These are phyloP conservation scores for Madurella mycetomatis DNA, from an alignment of 2,329 filamentous ascomycete genomes.

Conservation along the genomic window DNA sequence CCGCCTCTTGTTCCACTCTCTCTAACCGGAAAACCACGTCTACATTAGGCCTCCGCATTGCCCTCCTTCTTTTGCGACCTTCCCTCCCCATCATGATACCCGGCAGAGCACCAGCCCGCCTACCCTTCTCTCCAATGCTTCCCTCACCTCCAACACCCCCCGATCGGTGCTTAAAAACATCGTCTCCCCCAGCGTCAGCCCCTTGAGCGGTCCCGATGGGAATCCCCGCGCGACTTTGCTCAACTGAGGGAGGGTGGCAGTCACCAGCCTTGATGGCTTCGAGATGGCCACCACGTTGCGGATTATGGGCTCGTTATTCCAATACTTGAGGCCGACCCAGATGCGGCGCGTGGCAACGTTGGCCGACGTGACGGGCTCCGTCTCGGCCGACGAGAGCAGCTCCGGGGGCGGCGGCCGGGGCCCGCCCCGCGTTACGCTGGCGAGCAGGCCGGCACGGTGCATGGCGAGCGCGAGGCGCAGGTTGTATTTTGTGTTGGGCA, in stretches of 20 bases:
- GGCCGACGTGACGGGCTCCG: slow-evolving; percentile 57
- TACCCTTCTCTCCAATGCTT: slow-evolving; percentile 73
- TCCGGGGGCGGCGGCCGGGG: slow-evolving; percentile 48
- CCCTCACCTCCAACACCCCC: slow-evolving; percentile 75
- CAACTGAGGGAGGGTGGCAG: slow-evolving; percentile 58
- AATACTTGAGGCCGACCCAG: slow-evolving; percentile 91
- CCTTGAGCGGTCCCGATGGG: slow-evolving; percentile 64
- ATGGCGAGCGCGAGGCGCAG: slow-evolving; percentile 70
- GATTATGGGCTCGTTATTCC: slow-evolving; percentile 75
- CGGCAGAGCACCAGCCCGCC: slow-evolving; percentile 79
- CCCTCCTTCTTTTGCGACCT: not conserved
- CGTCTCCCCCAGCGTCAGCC: slow-evolving; percentile 75
- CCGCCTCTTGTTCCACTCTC: not conserved
- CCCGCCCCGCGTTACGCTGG: slow-evolving; percentile 69
- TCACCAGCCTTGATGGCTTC: slow-evolving; percentile 70
- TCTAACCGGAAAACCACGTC: not conserved
- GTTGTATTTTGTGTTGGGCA: slow-evolving; percentile 77
- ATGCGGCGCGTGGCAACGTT: slow-evolving; percentile 73
- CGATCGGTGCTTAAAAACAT: slow-evolving; percentile 73
- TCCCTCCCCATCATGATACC: slow-evolving; percentile 42
- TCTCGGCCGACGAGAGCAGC: slow-evolving; percentile 41
- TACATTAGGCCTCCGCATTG: not conserved
- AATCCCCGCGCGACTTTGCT: slow-evolving; percentile 64
- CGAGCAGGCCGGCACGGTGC: slow-evolving; percentile 77
- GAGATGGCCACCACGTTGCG: slow-evolving; percentile 61